Base-by-base conservation (phyloP, 257 asterid genomes). In the Hygrophila difformis region DNA sequence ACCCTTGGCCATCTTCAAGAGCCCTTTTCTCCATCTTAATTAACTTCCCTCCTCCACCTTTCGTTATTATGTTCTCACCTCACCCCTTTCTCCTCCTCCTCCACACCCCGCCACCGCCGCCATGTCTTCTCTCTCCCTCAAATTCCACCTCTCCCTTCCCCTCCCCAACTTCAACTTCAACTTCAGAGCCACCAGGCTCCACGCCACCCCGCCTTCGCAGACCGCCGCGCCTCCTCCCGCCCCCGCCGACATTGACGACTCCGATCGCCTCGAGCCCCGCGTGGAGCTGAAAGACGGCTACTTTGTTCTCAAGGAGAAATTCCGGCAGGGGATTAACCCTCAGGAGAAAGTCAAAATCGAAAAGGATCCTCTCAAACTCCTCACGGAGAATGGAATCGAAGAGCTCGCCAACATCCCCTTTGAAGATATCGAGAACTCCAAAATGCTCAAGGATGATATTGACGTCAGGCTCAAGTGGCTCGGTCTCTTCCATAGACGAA, bases 381-480 rank as follows among this genome's bases (percentile, higher is more conserved):
- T 85, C 70, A 75, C 79, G 91, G 96, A 82, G 24, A 89, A 82
- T 56, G 96, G 85, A 3, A 73, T 85, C 23, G 77, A 77, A 47
- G 86, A 85, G 29, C 77, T 85, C 4, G 57, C 96, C 0, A 73
- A 73, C 20, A 73, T 82, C 4, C 45, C 93, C 0, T 46, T 89
- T 12, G 94, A 85, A 56, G 94, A 85, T 8, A 68, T 89, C 20
- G 98, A 85, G 5, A 65, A 79, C 34, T 69, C 88, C 0, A 89
- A 89, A 70, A 59, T 69, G 5, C 65, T 63, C 4, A 89, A 85
- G 44, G 98, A 89, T 55, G 98, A 89, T 26, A 72, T 89, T 52
- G 98, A 89, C 55, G 75, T 75, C 0, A 75, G 98, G 44, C 94
- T 89, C 58, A 89, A 89, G 52, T 89, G 98, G 98, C 94, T 89